Evolutionary conservation across 164 flowering plant genomes (phyloP).

Genomic region (Houttuynia cordata): DNA sequence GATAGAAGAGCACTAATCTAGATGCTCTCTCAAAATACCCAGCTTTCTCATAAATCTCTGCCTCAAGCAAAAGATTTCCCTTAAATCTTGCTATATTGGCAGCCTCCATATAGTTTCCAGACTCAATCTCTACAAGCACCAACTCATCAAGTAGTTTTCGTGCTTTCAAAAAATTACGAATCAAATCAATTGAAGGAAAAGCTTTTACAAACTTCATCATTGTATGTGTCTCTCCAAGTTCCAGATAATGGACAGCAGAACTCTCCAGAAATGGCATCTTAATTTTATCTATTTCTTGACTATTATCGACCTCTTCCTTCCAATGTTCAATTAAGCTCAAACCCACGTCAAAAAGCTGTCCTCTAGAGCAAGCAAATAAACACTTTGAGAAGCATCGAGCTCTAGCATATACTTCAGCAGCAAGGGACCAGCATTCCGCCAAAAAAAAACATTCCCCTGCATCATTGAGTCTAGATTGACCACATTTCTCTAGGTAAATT

Average conservation of each 20-base stretch:
- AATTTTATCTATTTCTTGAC: conserved; percentile 15
- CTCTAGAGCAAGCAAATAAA: conserved; percentile 27
- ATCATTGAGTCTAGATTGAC: conserved; percentile 26
- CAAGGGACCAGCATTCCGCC: conserved; percentile 25
- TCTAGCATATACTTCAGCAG: conserved; percentile 44
- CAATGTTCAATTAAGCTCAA: conserved; percentile 34
- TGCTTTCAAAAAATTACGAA: conserved; percentile 24
- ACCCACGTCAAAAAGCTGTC: conserved; percentile 35
- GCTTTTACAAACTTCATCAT: conserved; percentile 42
- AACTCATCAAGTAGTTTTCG: conserved; percentile 38
- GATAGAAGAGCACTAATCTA: conserved; percentile 23
- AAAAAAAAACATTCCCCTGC: conserved; percentile 44
- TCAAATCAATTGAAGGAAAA: conserved; percentile 23
- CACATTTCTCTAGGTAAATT: conserved; percentile 33
- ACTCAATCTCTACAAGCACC: conserved; percentile 36
- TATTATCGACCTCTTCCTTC: conserved; percentile 17
- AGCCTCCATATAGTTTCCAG: conserved; percentile 43
- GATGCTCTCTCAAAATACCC: conserved; percentile 34
- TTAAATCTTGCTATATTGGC: conserved; percentile 30
- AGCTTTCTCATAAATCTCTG: conserved; percentile 47
- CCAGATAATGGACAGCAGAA: conserved; percentile 34
- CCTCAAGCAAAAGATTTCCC: conserved; percentile 37
- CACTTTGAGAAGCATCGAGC: conserved; percentile 29
- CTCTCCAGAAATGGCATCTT: conserved; percentile 34
- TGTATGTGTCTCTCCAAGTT: conserved; percentile 16